Base-by-base conservation (phyloP, 169 alveolate genomes). In the Cryptosporidium sp. region DNA sequence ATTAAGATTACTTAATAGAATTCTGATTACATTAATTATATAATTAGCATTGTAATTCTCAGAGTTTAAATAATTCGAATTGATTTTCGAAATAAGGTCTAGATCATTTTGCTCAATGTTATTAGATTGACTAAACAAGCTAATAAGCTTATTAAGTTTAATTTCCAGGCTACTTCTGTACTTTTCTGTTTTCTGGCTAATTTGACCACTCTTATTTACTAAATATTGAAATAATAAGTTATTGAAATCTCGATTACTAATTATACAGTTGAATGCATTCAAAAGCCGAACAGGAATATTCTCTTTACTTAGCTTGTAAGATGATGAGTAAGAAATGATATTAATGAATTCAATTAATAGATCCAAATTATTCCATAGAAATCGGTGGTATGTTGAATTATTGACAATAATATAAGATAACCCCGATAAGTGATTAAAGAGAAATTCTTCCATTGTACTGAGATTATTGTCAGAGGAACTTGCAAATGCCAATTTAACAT, bases 361-460 rank as follows among this genome's bases (percentile, higher is more conserved):
- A 21, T 80, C 69, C 23, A 80, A 43, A 29, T 80, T 61, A 21
- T 35, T 65, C 89, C 89, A 80, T 7, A 80, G 43, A 23, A 43
- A 59, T 0, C 89, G 69, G 16, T 62, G 73, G 26, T 37, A 43
- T 9, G 68, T 33, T 0, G 80, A 26, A 65, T 59, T 80, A 21
- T 33, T 45, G 3, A 41, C 74, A 31, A 80, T 80, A 18, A 65
- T 43, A 43, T 48, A 50, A 16, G 89, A 59, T 12, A 80, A 65
- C 10, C 89, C 89, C 16, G 73, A 62, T 48, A 80, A 62, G 21
- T 61, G 71, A 26, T 48, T 80, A 41, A 41, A 62, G 10, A 80
- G 67, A 41, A 59, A 80, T n/a, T 80, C 89, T 31, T 80, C 62
- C n/a, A 80, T 21, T 12, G 39, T 26, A 31, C 18, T 33, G 5